phyloP scores from a whole-genome alignment of 768 basidiomycete genomes.

The Boletus edulis region DNA sequence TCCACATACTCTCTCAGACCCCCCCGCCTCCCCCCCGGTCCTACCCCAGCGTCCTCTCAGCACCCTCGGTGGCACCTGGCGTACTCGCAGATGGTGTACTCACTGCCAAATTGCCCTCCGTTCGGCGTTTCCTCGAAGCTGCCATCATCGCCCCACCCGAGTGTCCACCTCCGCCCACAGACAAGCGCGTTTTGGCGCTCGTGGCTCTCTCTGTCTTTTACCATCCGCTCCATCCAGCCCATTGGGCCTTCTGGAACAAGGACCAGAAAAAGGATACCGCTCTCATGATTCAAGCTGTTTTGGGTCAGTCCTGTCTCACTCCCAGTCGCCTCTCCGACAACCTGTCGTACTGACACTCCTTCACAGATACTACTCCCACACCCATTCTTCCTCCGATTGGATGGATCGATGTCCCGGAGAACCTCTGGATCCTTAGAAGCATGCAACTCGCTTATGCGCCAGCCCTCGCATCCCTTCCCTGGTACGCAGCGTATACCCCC shows the following conservation, averaged over 20 bases:
- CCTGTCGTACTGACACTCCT: constrained; percentile 2
- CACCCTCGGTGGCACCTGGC: constrained; percentile 33
- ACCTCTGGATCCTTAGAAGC: constrained; percentile 34
- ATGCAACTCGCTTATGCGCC: constrained; percentile 29
- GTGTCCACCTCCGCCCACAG: constrained; percentile 42
- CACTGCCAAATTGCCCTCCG: constrained; percentile 47
- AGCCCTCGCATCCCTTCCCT: constrained; percentile 22
- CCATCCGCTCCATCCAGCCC: constrained; percentile 50
- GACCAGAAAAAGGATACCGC: constrained; percentile 49
- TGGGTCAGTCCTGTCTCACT: constrained; percentile 41
- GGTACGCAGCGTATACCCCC: constrained; percentile 32
- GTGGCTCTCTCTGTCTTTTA: constrained; percentile 61
- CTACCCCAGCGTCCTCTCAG: constrained; percentile 20
- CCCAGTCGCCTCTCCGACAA: not conserved
- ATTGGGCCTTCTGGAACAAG: constrained; percentile 65
- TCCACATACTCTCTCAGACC: constrained; percentile 25
- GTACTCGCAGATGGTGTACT: constrained; percentile 39
- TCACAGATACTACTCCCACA: constrained; percentile 27
- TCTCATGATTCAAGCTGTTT: constrained; percentile 49
- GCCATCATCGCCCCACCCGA: constrained; percentile 38
- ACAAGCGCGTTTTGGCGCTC: constrained; percentile 47
- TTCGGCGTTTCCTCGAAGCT: constrained; percentile 45
- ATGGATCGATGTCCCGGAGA: constrained; percentile 33
- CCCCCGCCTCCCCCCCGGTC: constrained; percentile 20
- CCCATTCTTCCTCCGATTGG: constrained; percentile 36